Evolutionary conservation across 208 protist species (phyloP).

Genomic region (Leptomonas pyrrhocoris): DNA sequence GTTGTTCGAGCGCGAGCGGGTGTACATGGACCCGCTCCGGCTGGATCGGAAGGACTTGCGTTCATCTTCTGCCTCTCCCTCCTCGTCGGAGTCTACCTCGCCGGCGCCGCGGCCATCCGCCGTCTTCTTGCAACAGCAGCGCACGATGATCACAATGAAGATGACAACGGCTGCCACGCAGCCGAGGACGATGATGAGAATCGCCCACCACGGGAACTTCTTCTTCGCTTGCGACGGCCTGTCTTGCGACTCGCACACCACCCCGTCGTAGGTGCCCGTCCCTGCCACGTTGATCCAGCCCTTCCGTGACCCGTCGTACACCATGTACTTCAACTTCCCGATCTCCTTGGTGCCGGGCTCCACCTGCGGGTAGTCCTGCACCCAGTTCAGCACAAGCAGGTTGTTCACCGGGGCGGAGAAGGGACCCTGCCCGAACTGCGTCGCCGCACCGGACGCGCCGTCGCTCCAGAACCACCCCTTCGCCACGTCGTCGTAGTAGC

Average conservation of each 20-base stretch:
- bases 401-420: background rate
- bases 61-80: background rate
- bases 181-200: slow-evolving; percentile 10
- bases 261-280: slow-evolving; percentile 5
- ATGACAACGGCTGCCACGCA: background rate
- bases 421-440: slow-evolving; percentile 2
- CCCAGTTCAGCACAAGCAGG: slow-evolving; percentile 5
- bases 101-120: background rate
- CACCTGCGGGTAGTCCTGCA: slow-evolving; percentile 8
- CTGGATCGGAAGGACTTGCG: background rate
- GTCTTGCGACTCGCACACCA: slow-evolving; percentile 5
- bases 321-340: slow-evolving; percentile 9
- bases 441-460: background rate
- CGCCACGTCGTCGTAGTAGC: background rate
- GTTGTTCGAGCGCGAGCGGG: no score
- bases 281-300: slow-evolving; percentile 15
- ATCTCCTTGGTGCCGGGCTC: background rate
- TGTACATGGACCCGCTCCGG: background rate
- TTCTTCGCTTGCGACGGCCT: background rate
- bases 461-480: slow-evolving; percentile 14
- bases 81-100: background rate
- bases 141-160: background rate
- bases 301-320: slow-evolving; percentile 12
- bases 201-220: slow-evolving; percentile 10
- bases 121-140: slow-evolving; percentile 10